phyloP scores from a whole-genome alignment of 345 rosid species.

The Lumnitzera littorea region DNA sequence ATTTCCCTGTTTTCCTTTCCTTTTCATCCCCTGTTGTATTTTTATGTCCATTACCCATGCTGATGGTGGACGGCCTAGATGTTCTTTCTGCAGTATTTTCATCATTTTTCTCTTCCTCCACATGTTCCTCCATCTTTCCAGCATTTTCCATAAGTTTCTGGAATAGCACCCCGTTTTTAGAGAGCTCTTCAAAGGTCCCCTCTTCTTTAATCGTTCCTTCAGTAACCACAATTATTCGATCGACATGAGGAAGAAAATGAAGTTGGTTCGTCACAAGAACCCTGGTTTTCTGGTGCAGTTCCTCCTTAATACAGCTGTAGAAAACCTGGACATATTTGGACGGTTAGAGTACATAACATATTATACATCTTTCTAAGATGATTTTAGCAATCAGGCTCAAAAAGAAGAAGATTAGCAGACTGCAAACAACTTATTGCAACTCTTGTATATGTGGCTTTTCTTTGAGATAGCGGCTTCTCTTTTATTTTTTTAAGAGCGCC shows the following conservation, averaged over 20 bases:
- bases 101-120: constrained; percentile 25
- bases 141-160: constrained; percentile 93
- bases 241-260: constrained; percentile 93
- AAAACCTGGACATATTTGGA: constrained; percentile 51
- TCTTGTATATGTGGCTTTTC: too few relatives aligned
- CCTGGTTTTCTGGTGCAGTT: constrained; percentile 69
- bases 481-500: too few relatives aligned
- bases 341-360: too few relatives aligned
- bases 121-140: constrained; percentile 79
- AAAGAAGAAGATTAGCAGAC: too few relatives aligned
- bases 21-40: constrained; percentile 19
- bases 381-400: too few relatives aligned
- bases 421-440: too few relatives aligned
- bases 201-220: constrained; percentile 80
- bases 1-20: constrained; percentile 54
- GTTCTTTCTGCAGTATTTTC: constrained; percentile 20
- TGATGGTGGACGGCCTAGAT: constrained; percentile 33
- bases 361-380: too few relatives aligned
- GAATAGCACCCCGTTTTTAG: constrained; percentile 58
- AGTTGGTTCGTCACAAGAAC: constrained; percentile 93
- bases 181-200: constrained; percentile 86
- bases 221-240: constrained; percentile 57
- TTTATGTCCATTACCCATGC: constrained; percentile 13
- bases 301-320: constrained; percentile 74
- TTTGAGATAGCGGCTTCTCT: too few relatives aligned